Base-by-base conservation (phyloP, 352 stramenopile genomes). In the Pythium monospermum region DNA sequence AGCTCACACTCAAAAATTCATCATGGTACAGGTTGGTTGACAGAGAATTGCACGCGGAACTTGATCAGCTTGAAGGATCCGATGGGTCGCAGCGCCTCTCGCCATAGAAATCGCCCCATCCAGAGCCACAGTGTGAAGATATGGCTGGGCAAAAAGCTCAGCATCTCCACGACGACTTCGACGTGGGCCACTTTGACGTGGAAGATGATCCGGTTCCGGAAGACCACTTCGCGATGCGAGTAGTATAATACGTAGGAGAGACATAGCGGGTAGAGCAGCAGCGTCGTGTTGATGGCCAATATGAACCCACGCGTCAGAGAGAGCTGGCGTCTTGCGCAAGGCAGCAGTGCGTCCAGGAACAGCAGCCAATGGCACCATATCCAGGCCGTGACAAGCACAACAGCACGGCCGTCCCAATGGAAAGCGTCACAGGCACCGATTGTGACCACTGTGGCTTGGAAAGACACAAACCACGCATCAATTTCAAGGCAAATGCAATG, bases 401-500 rank as follows among this genome's bases (percentile, higher is more conserved):
- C 23, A 12, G 35, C 37, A n/a, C 46, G 19, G 2, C 26, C n/a
- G 45, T 55, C 53, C 53, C 53, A 61, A 2, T 13, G 6, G n/a
- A 61, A 61, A 2, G 44, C 32, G 21, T 61, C 53, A 26, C 37
- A 50, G 6, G 25, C 45, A 3, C 45, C 27, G 28, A 54, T 2
- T 2, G 53, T 22, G 8, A 61, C 53, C 4, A 45, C 6, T 6
- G 32, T 28, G 2, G 32, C 38, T n/a, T 53, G 39, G 28, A 50
- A 45, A n/a, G 39, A 55, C 26, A 61, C 44, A 19, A 61, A 61
- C 53, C 45, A 61, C 7, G 45, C 53, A n/a, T 61, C 53, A 26
- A 61, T 55, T 25, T 61, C 37, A 12, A 39, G 19, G 31, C 38
- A 44, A 16, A 55, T 51, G 2, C 53, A 11, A 8, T 25, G 45